A percentile compares a stretch with the other conserved stretches of the same genome.
Conservation (phyloP, 768 basidiomycete species). For the Boletellus ananiceps region DNA sequence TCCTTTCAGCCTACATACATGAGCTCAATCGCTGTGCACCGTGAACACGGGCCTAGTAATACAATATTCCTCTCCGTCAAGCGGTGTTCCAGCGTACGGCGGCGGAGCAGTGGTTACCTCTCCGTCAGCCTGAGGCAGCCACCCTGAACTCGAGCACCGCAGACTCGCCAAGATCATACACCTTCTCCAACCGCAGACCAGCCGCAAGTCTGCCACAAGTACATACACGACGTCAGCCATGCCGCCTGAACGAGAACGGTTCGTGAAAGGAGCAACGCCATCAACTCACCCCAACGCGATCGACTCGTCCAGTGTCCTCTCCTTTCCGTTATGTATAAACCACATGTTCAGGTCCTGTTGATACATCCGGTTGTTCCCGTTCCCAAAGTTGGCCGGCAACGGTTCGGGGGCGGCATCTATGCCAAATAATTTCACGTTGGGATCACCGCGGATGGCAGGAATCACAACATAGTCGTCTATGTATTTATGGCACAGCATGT, state of each 20-base stretch:
- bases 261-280: not conserved
- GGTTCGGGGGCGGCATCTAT: constrained; percentile 37
- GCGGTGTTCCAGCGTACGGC: no score
- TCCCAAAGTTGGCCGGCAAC: constrained; percentile 38
- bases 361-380: constrained; percentile 38
- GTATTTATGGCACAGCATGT: not conserved
- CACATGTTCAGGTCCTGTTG: constrained; percentile 47
- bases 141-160: constrained; percentile 23
- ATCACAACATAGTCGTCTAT: constrained; percentile 23
- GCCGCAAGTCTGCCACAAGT: constrained; percentile 10
- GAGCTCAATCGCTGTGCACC: no score
- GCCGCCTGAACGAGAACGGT: not conserved
- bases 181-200: constrained; percentile 21
- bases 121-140: constrained; percentile 4
- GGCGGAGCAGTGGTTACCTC: no score
- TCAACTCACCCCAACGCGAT: constrained; percentile 30
- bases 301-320: constrained; percentile 40
- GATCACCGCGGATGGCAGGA: constrained; percentile 6
- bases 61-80: no score
- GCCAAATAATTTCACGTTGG: constrained; percentile 3
- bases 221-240: not conserved
- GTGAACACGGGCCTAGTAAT: no score
- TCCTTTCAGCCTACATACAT: no score
- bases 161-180: constrained; percentile 27
- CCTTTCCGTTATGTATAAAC: constrained; percentile 37